Percentiles rank a stretch among this genome's conserved stretches.
Conservation (phyloP, 441 rosid genomes). For the Theobroma grandiflorum region DNA sequence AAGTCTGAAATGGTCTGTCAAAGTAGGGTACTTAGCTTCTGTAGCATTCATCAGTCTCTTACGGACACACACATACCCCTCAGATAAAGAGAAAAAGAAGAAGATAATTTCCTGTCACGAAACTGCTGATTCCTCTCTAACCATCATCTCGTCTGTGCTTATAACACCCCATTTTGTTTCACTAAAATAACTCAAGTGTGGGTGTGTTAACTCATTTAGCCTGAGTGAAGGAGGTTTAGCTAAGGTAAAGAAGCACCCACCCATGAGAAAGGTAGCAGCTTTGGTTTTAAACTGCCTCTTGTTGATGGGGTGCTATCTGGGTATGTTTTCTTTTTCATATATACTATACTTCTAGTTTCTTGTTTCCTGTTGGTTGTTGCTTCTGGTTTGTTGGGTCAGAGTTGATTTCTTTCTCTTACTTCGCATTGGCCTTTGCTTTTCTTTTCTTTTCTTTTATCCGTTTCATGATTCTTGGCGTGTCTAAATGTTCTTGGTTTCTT, state of each 20-base stretch:
- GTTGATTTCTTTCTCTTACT: background rate
- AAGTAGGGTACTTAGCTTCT: background rate
- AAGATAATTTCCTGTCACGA: constrained; percentile 32
- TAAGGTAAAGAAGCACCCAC: background rate
- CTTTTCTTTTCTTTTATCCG: background rate
- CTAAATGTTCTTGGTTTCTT: background rate
- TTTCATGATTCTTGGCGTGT: background rate
- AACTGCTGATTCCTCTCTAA: constrained; percentile 36
- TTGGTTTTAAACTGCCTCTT: constrained; percentile 23
- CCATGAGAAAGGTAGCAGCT: constrained; percentile 5
- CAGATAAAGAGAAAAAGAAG: constrained; percentile 25
- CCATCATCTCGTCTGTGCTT: background rate
- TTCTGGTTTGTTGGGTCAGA: background rate
- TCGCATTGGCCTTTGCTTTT: background rate
- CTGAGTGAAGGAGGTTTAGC: background rate
- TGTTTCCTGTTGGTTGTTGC: background rate
- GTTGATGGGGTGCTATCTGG: constrained; percentile 23
- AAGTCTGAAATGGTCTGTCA: background rate
- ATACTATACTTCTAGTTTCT: background rate
- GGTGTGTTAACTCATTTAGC: too few species aligned
- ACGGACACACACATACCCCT: background rate
- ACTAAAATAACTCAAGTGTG: too few species aligned
- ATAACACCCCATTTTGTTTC: constrained; percentile 3
- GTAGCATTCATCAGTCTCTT: background rate
- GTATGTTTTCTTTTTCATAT: constrained; percentile 19